Evolutionary conservation across 805 yeast species (phyloP).

Genomic region (Starmerella gropengiesseri): DNA sequence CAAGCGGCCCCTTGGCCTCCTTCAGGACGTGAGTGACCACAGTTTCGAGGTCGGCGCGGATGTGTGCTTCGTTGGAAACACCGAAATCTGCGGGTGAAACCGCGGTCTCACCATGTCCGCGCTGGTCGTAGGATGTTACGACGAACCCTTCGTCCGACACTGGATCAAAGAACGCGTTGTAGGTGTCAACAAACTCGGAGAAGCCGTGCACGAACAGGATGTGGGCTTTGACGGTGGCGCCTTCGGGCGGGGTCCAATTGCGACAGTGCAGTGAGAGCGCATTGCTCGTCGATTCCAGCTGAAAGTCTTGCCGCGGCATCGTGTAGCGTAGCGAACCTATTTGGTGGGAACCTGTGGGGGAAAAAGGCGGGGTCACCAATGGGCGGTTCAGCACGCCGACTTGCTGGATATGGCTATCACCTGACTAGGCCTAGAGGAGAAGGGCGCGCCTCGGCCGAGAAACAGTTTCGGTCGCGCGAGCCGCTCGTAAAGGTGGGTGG

Average conservation of each 20-base stretch:
- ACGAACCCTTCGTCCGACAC: slow-evolving; percentile 29
- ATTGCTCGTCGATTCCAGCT: slow-evolving; percentile 16
- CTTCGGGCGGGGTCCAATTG: slow-evolving; percentile 21
- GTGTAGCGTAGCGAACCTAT: neutral
- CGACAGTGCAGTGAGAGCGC: slow-evolving; percentile 19
- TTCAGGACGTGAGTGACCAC: slow-evolving; percentile 20
- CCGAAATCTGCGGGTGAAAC: slow-evolving; percentile 26
- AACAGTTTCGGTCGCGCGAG: too few species aligned
- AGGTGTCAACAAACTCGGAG: slow-evolving; percentile 28
- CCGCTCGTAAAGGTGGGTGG: too few species aligned
- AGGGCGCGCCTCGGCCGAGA: too few species aligned
- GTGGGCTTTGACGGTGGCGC: slow-evolving; percentile 23
- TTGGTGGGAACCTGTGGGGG: too few species aligned
- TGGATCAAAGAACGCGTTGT: slow-evolving; percentile 26
- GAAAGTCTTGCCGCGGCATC: slow-evolving; percentile 16
- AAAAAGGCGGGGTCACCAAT: too few species aligned
- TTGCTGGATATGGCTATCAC: too few species aligned
- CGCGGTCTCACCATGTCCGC: slow-evolving; percentile 33
- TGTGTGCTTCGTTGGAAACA: slow-evolving; percentile 27
- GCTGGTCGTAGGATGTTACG: slow-evolving; percentile 32
- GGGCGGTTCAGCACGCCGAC: too few species aligned
- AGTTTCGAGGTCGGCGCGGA: slow-evolving; percentile 29
- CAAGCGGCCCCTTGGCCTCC: slow-evolving; percentile 23
- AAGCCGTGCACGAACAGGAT: slow-evolving; percentile 33
- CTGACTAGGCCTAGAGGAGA: too few species aligned